phyloP scores from a whole-genome alignment of 2,329 filamentous ascomycete genomes.

The Colletotrichum ledebouriae region DNA sequence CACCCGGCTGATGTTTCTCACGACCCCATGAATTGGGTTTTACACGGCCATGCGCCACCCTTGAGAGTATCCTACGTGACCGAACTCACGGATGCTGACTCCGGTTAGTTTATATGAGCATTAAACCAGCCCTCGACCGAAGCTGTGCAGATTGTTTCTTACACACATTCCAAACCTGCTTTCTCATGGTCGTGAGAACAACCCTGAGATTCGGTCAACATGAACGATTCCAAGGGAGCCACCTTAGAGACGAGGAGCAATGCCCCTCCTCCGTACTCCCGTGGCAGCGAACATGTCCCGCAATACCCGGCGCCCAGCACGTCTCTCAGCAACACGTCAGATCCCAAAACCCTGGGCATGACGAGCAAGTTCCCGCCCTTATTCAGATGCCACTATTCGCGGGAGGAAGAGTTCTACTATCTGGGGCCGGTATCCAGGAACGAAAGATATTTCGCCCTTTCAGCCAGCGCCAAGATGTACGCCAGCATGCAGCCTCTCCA shows the following conservation, averaged over 20 bases:
- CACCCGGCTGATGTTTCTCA: not conserved
- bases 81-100: constrained; percentile 7
- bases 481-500: constrained; percentile 13
- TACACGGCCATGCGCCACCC: constrained; percentile 3
- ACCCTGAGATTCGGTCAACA: not conserved
- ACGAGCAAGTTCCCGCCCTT: not conserved
- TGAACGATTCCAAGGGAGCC: not conserved
- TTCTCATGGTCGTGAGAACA: rapidly evolving
- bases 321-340: not conserved
- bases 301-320: not conserved
- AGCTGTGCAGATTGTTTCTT: no score
- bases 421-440: not conserved
- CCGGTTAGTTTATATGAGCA: not conserved
- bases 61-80: not conserved
- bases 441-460: not conserved
- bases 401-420: not conserved
- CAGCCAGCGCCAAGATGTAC: constrained; percentile 9
- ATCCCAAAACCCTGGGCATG: not conserved
- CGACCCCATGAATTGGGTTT: constrained; percentile 1
- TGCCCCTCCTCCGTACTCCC: not conserved
- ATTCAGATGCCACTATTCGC: not conserved
- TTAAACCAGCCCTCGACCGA: no score
- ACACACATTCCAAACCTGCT: no score
- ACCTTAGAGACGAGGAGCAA: not conserved
- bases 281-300: not conserved